Percentiles rank a stretch among this genome's conserved stretches.
phyloP scores from a whole-genome alignment of 176 grass and related monocot genomes.

The Neostapfia colusana region DNA sequence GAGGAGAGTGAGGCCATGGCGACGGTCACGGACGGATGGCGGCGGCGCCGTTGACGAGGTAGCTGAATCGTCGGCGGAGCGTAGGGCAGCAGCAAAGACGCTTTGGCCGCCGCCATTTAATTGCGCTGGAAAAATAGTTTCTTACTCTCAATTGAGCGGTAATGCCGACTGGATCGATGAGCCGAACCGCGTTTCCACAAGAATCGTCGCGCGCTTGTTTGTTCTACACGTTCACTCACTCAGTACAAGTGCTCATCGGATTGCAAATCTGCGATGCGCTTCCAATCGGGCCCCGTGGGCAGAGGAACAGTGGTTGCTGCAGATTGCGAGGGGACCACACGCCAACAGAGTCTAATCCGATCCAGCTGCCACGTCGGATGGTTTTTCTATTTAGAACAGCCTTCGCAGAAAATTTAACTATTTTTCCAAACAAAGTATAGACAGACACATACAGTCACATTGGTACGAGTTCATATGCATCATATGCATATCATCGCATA shows the following conservation, averaged over 20 bases:
- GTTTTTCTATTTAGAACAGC: no score
- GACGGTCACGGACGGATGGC: not conserved
- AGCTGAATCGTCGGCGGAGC: not conserved
- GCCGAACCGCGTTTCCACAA: not conserved
- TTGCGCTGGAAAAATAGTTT: not conserved
- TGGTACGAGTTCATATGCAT: no score
- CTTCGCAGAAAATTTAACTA: no score
- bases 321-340: not conserved
- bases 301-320: not conserved
- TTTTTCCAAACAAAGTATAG: no score
- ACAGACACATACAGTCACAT: no score
- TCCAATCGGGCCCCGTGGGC: not conserved
- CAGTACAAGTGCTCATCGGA: not conserved
- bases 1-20: constrained; percentile 33
- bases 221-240: not conserved
- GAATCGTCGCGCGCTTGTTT: not conserved
- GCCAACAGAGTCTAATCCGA: not conserved
- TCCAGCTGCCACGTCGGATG: not conserved
- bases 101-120: not conserved
- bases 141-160: not conserved
- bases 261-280: not conserved
- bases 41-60: constrained; percentile 8
- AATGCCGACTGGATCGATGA: not conserved
- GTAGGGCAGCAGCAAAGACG: not conserved
- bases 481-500: no score